A percentile compares a stretch with the other conserved stretches of the same genome.
These are phyloP conservation scores for Fusarium pseudocircinatum DNA, from an alignment of 2,329 filamentous ascomycete genomes.

Conservation along the genomic window DNA sequence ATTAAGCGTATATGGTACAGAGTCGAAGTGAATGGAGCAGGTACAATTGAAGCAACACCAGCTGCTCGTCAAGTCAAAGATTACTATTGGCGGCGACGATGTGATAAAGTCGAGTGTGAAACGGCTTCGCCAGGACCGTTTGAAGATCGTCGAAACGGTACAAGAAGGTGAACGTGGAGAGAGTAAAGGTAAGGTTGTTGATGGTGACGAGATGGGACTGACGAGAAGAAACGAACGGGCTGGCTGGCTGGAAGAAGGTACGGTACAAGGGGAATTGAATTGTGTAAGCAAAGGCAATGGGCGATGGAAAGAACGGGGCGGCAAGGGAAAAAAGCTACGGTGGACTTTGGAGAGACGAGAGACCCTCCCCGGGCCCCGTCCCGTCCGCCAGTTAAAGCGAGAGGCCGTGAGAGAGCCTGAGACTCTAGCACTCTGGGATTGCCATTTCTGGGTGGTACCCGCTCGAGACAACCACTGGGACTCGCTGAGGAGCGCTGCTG, in stretches of 20 bases:
- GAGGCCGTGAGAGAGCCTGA: constrained; percentile 17
- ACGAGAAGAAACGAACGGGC: constrained; percentile 23
- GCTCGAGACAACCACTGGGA: constrained; percentile 36
- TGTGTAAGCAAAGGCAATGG: constrained; percentile 42
- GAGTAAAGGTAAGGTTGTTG: constrained; percentile 31
- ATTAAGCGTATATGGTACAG: neutral
- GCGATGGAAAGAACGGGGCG: constrained; percentile 36
- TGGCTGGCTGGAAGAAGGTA: constrained; percentile 19
- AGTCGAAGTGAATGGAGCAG: constrained; percentile 29
- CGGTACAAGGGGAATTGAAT: constrained; percentile 40
- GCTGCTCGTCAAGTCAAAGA: constrained; percentile 36
- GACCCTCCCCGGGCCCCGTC: constrained; percentile 21
- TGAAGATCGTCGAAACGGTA: constrained; percentile 34
- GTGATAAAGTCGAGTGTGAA: constrained; percentile 8
- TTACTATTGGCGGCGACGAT: constrained; percentile 8
- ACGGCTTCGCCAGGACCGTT: constrained; percentile 36
- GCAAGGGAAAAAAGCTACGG: constrained; percentile 44
- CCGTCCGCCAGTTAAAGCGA: constrained; percentile 34
- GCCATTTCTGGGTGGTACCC: constrained; percentile 29
- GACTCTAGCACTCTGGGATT: constrained; percentile 31
- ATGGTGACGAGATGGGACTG: constrained; percentile 27
- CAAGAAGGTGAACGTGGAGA: constrained; percentile 32
- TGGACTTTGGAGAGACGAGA: constrained; percentile 39
- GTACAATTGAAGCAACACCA: constrained; percentile 40
- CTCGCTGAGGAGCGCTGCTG: constrained; percentile 31